Conservation (phyloP, 768 basidiomycete genomes). For the Tricholoma terreum region DNA sequence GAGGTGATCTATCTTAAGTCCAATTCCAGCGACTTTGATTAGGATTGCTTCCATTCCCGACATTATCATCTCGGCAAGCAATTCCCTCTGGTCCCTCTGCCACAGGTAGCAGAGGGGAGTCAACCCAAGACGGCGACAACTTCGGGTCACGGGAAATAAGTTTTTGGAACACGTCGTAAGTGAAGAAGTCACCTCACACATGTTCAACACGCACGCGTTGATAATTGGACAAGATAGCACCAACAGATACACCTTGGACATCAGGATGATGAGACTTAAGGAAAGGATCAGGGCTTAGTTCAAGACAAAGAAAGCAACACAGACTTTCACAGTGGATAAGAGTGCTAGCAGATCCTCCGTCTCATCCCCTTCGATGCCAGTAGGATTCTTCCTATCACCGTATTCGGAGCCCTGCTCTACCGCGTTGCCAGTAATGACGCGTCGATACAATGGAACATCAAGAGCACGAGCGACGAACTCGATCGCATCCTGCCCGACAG, state of each 20-base stretch:
- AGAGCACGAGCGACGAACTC: slow-evolving; percentile 82
- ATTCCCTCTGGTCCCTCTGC: slow-evolving; percentile 86
- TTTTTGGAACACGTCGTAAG: background rate
- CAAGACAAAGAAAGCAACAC: slow-evolving; percentile 6
- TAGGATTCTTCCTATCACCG: slow-evolving; percentile 53
- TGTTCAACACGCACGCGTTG: slow-evolving; percentile 97
- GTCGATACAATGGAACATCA: slow-evolving; percentile 81
- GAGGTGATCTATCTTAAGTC: slow-evolving; percentile 73
- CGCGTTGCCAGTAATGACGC: slow-evolving; percentile 77
- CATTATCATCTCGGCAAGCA: slow-evolving; percentile 84
- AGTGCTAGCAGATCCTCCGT: slow-evolving; percentile 89
- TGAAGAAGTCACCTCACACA: slow-evolving; percentile 56
- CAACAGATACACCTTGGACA: slow-evolving; percentile 84
- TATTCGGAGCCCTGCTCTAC: slow-evolving; percentile 84
- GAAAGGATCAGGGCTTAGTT: slow-evolving; percentile 3
- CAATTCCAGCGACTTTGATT: slow-evolving; percentile 96
- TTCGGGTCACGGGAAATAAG: slow-evolving; percentile 24
- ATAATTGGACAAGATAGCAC: slow-evolving; percentile 96
- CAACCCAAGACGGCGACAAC: slow-evolving; percentile 77
- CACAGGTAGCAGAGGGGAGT: slow-evolving; percentile 88
- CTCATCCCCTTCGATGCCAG: slow-evolving; percentile 78
- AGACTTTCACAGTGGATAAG: slow-evolving; percentile 73
- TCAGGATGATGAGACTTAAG: slow-evolving; percentile 72
- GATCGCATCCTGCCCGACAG: slow-evolving; percentile 95
- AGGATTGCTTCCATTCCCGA: slow-evolving; percentile 77